Base-by-base conservation (phyloP, 768 basidiomycete genomes). In the Glaciozyma martinii region DNA sequence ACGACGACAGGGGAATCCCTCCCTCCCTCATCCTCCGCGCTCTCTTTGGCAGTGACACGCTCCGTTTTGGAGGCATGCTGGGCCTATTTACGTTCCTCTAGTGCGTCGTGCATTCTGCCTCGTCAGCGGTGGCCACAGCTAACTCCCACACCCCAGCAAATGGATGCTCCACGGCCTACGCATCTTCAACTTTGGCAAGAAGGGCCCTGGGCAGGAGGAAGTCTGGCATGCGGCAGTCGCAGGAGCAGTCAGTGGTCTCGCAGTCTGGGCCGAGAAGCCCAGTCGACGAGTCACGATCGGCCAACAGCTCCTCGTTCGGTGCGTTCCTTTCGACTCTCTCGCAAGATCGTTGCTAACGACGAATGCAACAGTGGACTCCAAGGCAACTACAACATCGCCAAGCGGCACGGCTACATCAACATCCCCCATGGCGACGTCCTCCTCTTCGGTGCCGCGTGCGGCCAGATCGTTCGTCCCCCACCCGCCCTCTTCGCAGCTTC, bases 281-380 rank as follows among this genome's bases (percentile, higher is more conserved):
- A 80, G 81, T 3, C 76, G 87, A 43, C 79, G 88, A 62, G 77
- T 80, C 21, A 81, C 82, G 23, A 87, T 92, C 67, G 87, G 87
- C 0, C 90, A 93, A 72, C 91, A 93, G 76, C 74, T 92, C 71
- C 89, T 94, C 77, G 90, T 94, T 59, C 83, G 90, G 89, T 85
- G 62, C 57, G 84, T 78, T 27, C 25, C 29, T 23, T 16, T n/a
- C 37, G 37, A 8, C 7, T 47, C 46, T 47, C 6, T 47, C 46
- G 6, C 46, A 5, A 47, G n/a, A 32, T 21, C 30, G 10, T 1
- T 9, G 25, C 16, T 16, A 9, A 25, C 23, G 52, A 53, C 9
- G 25, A 25, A 53, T 9, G 10, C 25, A 10, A n/a, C 60, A 90
- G 91, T 55, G 92, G 93, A 4, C 79, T 97, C 10, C 93, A 97